Evolutionary conservation across 2,329 filamentous ascomycete genomes (phyloP).

Genomic region (Calcarisporium arbuscula): DNA sequence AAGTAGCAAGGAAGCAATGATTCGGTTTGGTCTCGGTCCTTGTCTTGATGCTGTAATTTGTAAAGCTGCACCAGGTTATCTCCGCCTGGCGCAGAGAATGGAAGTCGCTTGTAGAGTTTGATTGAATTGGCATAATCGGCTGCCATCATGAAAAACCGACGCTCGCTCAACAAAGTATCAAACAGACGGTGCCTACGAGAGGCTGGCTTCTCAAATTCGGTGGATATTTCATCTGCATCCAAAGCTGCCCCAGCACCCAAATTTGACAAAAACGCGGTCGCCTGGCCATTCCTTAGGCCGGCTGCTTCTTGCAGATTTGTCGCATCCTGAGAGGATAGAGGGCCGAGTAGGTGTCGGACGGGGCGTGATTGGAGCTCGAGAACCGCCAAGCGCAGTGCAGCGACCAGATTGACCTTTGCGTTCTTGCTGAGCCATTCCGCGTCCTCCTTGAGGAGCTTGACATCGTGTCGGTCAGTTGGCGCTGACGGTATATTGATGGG

Average conservation of each 20-base stretch:
- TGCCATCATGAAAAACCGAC: conserved; percentile 60
- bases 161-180: conserved; percentile 64
- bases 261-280: conserved; percentile 50
- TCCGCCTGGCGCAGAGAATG: conserved; percentile 22
- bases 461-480: conserved; percentile 59
- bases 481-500: conserved; percentile 76
- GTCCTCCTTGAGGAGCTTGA: conserved; percentile 78
- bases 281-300: conserved; percentile 54
- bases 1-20: conserved; percentile 43
- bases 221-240: conserved; percentile 49
- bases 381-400: conserved; percentile 72
- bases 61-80: conserved; percentile 24
- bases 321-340: conserved; percentile 71
- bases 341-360: conserved; percentile 62
- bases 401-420: conserved; percentile 70
- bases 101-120: conserved; percentile 33
- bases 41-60: conserved; percentile 18
- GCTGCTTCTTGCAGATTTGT: conserved; percentile 70
- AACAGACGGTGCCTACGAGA: conserved; percentile 63
- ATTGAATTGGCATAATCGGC: conserved; percentile 50
- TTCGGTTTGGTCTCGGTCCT: conserved; percentile 32
- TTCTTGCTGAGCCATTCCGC: conserved; percentile 78
- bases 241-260: conserved; percentile 38
- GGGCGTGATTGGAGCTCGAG: conserved; percentile 79
- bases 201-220: conserved; percentile 56